Evolutionary conservation across 78 protist species (phyloP).

Genomic region (Protostelium mycophagum): DNA sequence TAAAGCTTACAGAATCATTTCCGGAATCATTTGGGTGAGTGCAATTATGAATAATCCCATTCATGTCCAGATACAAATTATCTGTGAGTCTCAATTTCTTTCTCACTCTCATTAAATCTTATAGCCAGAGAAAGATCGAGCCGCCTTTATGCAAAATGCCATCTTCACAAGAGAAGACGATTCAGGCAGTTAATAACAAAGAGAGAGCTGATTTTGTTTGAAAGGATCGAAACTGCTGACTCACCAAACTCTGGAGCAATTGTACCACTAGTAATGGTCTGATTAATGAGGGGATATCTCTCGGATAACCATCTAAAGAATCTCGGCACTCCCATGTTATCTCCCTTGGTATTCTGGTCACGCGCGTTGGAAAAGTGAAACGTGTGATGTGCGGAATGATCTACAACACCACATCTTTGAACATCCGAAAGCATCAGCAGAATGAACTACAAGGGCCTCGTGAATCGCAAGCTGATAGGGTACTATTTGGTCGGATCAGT

Average conservation of each 20-base stretch:
- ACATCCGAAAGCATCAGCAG: no score
- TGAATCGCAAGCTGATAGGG: no score
- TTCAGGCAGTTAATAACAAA: neutral
- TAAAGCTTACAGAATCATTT: no score
- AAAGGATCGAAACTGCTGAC: slow-evolving; percentile 36
- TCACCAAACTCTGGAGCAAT: slow-evolving; percentile 53
- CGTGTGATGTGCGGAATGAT: no score
- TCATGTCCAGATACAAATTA: slow-evolving; percentile 99
- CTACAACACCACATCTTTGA: no score
- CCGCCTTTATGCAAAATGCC: slow-evolving; percentile 20
- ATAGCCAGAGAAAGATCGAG: slow-evolving; percentile 61
- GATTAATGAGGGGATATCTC: slow-evolving; percentile 82
- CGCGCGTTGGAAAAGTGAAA: no score
- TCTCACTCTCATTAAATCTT: slow-evolving; percentile 31
- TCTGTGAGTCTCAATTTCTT: slow-evolving; percentile 67
- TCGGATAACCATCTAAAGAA: slow-evolving; percentile 87
- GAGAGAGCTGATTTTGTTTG: slow-evolving; percentile 54
- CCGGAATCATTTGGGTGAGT: slow-evolving; percentile 82
- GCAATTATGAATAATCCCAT: slow-evolving; percentile 98
- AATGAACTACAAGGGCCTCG: no score
- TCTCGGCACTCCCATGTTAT: slow-evolving; percentile 79
- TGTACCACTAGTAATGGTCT: slow-evolving; percentile 31
- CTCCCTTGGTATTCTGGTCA: neutral
- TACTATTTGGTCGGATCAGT: no score
- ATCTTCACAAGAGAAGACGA: neutral